Evolutionary conservation across 2,329 filamentous ascomycete genomes (phyloP).

Genomic region (Cladosporium sp.): DNA sequence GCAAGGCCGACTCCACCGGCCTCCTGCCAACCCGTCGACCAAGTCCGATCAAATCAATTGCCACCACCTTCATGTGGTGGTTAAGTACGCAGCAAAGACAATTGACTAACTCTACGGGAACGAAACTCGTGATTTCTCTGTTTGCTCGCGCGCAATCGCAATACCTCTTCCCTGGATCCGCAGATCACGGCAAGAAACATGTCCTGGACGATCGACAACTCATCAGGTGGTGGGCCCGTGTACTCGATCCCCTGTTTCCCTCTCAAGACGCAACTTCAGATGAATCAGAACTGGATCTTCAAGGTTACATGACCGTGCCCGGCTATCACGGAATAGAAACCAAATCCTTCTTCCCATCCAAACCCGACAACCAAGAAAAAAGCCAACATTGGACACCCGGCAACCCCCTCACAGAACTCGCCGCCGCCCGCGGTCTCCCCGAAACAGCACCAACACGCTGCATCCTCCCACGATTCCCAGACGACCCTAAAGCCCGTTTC

Average conservation of each 20-base stretch:
- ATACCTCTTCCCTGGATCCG: conserved; percentile 90
- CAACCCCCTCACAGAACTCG: conserved; percentile 70
- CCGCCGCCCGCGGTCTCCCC: conserved; percentile 50
- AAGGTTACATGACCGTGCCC: conserved; percentile 81
- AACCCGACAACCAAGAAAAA: conserved; percentile 21
- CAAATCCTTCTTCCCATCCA: conserved; percentile 67
- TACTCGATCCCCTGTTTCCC: conserved; percentile 71
- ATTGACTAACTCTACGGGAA: conserved; percentile 53
- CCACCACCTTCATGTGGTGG: conserved; percentile 70
- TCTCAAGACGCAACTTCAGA: conserved; percentile 12
- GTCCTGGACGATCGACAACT: conserved; percentile 85
- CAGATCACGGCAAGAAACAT: conserved; percentile 81
- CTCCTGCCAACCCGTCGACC: conserved; percentile 65
- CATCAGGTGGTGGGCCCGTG: conserved; percentile 93
- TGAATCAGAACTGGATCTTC: conserved; percentile 40
- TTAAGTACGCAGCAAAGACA: conserved; percentile 47
- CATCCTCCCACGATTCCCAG: conserved; percentile 85
- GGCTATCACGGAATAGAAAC: conserved; percentile 81
- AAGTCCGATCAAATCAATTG: conserved; percentile 72
- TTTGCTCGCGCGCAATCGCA: conserved; percentile 91
- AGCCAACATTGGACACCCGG: conserved; percentile 51
- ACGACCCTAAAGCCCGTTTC: conserved; percentile 91
- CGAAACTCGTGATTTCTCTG: conserved; percentile 70
- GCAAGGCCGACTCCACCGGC: conserved; percentile 95
- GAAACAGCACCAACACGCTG: conserved; percentile 67